Evolutionary conservation across 768 basidiomycete genomes (phyloP), one percentile per base, ranked within the genome.

Genomic region (Hydnomerulius pinastri): DNA sequence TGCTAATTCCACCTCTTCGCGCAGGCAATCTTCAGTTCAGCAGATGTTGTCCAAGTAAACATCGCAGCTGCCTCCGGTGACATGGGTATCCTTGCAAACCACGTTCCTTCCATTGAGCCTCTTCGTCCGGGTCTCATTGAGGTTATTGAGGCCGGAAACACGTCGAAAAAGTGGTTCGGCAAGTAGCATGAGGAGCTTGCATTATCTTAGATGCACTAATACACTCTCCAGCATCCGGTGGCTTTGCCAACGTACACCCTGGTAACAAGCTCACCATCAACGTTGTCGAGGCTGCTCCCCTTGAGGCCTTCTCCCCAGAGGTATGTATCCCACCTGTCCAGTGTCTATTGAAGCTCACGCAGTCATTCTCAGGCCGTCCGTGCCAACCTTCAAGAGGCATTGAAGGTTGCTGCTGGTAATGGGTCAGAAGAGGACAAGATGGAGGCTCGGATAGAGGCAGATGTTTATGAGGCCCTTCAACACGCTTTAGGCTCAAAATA

Each of bases 21-120:
- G 25, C 64, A 99, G 96, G 77, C 94, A 47, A 85, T 99, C 70
- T 98, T 85, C 82, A 83, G 81, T 53, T 93, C 94, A 20, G 71
- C 83, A 61, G 95, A 95, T 70, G 96, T 98, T 51, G 83, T 90
- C 18, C 96, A 98, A 72, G 96, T 99, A 60, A 98, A 98, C 76
- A 76, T 98, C 61, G 76, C 94, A 29, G 97, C 94, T 33, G 91
- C 86, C 48, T 86, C 92, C 3, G 97, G 97, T 64, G 95, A 98
- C 73, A 98, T 98, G 94, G 97, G 97, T 78, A 91, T 99, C 62
- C 86, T 99, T 53, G 92, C 96, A 61, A 97, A 96, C 80, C 97
- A 99, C 74, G 94, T 98, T 48, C 88, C 97, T 25, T 90, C 93
- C n/a, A 89, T 98, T 51, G 97, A 99, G 71, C 80, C 96, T 41